phyloP scores from a whole-genome alignment of 1,284 basidiomycete species.

The Cronartium ribicola region DNA sequence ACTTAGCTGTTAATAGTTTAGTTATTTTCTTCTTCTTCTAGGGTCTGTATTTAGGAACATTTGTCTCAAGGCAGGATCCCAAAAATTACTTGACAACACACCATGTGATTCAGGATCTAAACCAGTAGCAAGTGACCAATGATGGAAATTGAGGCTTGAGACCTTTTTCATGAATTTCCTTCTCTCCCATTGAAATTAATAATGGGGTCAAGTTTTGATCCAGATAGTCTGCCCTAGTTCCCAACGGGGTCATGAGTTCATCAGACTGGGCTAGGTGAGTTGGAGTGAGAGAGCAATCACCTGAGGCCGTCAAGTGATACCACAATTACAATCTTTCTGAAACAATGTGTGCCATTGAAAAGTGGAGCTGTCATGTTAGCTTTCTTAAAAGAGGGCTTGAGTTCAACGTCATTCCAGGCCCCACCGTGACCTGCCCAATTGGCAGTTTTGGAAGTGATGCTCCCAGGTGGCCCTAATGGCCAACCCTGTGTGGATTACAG shows the following conservation, averaged over 20 bases:
- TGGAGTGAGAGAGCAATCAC: slow-evolving; percentile 53
- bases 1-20: slow-evolving; percentile 95
- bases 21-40: too few relatives aligned
- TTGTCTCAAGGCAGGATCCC: slow-evolving; percentile 14
- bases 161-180: slow-evolving; percentile 54
- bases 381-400: background rate
- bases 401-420: slow-evolving; percentile 18
- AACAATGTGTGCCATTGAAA: slow-evolving; percentile 29
- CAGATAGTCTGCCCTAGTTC: slow-evolving; percentile 69
- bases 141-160: slow-evolving; percentile 61
- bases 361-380: background rate
- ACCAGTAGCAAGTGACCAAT: slow-evolving; percentile 54
- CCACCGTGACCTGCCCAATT: slow-evolving; percentile 31
- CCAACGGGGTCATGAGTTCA: background rate
- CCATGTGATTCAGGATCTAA: slow-evolving; percentile 54
- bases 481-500: background rate
- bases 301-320: slow-evolving; percentile 81
- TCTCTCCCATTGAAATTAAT: slow-evolving; percentile 68
- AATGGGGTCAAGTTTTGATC: slow-evolving; percentile 75
- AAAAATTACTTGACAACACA: slow-evolving; percentile 29
- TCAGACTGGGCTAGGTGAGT: background rate
- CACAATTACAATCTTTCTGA: slow-evolving; percentile 64
- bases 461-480: slow-evolving; percentile 22
- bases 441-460: slow-evolving; percentile 25
- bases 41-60: slow-evolving; percentile 25